Evolutionary conservation across 1,139 yeast species (phyloP), one percentile per base, ranked within the genome.

Genomic region (Blastobotrys aristatus): DNA sequence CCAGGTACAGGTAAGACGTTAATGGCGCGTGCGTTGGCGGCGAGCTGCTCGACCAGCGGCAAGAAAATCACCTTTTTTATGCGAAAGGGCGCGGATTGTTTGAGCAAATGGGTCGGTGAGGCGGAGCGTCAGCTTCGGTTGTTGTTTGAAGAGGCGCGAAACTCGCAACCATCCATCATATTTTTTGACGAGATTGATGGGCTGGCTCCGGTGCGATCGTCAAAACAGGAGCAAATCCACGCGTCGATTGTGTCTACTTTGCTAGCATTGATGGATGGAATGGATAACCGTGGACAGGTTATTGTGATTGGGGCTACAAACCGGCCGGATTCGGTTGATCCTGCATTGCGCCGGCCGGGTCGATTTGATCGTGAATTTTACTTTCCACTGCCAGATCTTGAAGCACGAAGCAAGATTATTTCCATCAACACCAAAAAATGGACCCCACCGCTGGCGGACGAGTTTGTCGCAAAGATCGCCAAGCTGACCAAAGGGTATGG

Each of bases 1-100:
- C 99, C 99, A 1, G 99, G 99, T 56, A 94, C 98, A 0, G 99
- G 99, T 74, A 94, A 94, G 64, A 94, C 99, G 0, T 74, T 94
- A 46, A 89, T 94, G 96, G 98, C 98, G 0, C 73, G 98, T 53
- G 99, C 98, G 0, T 72, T 94, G 46, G 98, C 98, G 1, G 92
- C 97, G 0, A 85, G 95, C 57, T 90, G 96, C 60, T 85, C 96
- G 0, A 80, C 94, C 0, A 75, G 73, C 5, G 73, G 72, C 11
- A 72, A 85, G 51, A 92, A 92, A 59, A 90, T 94, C 48, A 88
- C 98, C 0, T 94, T 94, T 62, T 94, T 89, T 67, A 94, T 94
- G 99, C 74, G 99, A 55, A 94, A 94, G 66, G 99, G 99, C 56
- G 97, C 98, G 0, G 99, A 94, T 65, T 87, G 96, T 65, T 71